Evolutionary conservation across 768 basidiomycete genomes (phyloP).

Genomic region (Hypholoma fasciculare): DNA sequence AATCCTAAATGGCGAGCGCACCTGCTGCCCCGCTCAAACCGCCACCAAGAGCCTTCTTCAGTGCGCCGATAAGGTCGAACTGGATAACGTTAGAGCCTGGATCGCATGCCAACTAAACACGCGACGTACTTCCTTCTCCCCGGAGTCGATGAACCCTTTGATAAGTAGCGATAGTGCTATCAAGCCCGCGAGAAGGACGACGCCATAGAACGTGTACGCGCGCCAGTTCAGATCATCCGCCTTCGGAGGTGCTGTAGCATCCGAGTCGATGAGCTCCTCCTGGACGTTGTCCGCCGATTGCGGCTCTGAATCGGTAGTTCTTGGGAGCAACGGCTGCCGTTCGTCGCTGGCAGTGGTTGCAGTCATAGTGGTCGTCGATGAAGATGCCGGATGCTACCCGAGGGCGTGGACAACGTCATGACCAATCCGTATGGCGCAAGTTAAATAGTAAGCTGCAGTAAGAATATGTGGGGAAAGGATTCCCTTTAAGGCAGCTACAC

Average conservation of each 20-base stretch:
- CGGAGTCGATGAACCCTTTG: conserved; percentile 70
- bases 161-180: conserved; percentile 53
- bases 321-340: conserved; percentile 22
- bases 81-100: conserved; percentile 28
- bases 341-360: conserved; percentile 12
- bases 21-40: conserved; percentile 89
- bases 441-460: background rate
- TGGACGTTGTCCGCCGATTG: background rate
- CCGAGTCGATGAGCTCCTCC: background rate
- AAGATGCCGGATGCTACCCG: background rate
- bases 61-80: conserved; percentile 79
- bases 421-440: background rate
- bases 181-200: conserved; percentile 34
- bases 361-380: background rate
- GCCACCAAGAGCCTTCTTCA: conserved; percentile 85
- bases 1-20: conserved; percentile 21
- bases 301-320: background rate
- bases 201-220: conserved; percentile 27
- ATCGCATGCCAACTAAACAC: background rate
- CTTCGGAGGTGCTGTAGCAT: conserved; percentile 5
- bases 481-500: background rate
- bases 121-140: conserved; percentile 59
- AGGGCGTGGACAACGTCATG: background rate
- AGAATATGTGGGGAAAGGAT: background rate
- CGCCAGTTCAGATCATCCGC: conserved; percentile 23